Evolutionary conservation across 495 filamentous ascomycete genomes (phyloP), one percentile per base, ranked within the genome.

Genomic region (Bacidia gigantensis): DNA sequence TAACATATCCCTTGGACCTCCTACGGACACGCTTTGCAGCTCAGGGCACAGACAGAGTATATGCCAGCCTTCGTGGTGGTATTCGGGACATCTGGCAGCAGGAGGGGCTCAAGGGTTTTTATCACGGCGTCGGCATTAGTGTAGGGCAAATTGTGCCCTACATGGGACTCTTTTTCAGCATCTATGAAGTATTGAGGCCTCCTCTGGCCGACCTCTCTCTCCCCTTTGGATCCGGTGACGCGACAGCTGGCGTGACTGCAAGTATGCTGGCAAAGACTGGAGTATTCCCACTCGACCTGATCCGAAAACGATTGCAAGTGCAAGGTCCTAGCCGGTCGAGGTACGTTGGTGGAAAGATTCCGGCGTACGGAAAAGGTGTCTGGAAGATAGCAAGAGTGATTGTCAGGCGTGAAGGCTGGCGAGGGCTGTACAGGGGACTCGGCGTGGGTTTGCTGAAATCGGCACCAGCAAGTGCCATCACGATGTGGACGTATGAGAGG

Each of bases 401-500:
- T 51, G 56, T 92, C 46, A 64, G 59, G 56, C 72, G 63, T 12
- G 92, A 99, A 63, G 89, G 92, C 1, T 60, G 74, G 14, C 73
- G 85, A 51, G 93, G 92, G 0, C 60, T 99, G 53, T 99, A 97
- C 65, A 72, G 88, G 44, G 92, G 92, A 2, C 65, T 99, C 55
- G 82, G 82, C 2, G 87, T 97, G 2, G 88, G 87, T 59, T 64
- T 99, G 67, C 56, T 96, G 53, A 99, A 99, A 72, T 88, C 92
- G 14, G 93, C 90, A 25, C 92, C 92, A 44, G 82, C 93, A 20
- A 94, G 87, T 66, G 93, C 92, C 1, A 80, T 95, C 18, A 99
- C 92, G 0, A 92, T 99, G 86, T 99, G 93, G 92, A 96, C 90
- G 1, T 97, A 96, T 67, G 92, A 96, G 68, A 67, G 78, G 57